Conservation (phyloP, 306 rosid species). For the barrel medic (Medicago truncatula) region MtrunA17r5.0-ANR NC_053047.1:36200001-36200500, state of each 20-base stretch:
- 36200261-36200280: conserved; percentile 8
- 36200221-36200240: conserved; percentile 1
- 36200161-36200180: background rate
- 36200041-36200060: no score
- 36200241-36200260: conserved; percentile 29
- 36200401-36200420: background rate
- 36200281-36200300: conserved; percentile 43
- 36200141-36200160: background rate
- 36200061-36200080: background rate
- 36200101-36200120: background rate
- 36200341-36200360: background rate
- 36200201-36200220: conserved; percentile 9
- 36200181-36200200: background rate
- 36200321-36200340: conserved; percentile 22
- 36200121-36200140: no score
- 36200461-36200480: background rate
- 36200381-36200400: conserved; percentile 10
- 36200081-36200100: no score
- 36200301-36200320: conserved; percentile 27
- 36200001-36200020: background rate
- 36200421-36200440: background rate
- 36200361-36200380: background rate
- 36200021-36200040: no score
- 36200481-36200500: background rate
- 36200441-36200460: background rate